A percentile compares a stretch with the other conserved stretches of the same genome.
phyloP scores from a whole-genome alignment of 2,329 filamentous ascomycete genomes.

The Samsoniella hepiali region DNA sequence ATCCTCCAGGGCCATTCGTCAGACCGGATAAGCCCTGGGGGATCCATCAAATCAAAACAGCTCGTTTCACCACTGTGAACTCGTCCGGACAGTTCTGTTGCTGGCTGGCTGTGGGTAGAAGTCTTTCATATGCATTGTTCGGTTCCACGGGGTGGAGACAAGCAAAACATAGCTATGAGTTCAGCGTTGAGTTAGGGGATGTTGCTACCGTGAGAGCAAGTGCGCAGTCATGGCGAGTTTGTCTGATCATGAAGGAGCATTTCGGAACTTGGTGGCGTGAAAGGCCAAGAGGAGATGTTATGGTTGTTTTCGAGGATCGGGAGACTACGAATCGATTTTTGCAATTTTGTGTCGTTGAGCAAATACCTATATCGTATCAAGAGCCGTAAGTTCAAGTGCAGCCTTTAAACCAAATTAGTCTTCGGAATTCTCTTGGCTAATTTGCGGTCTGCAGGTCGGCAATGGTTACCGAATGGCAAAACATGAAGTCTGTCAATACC shows the following conservation, averaged over 20 bases:
- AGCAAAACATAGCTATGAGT: neutral
- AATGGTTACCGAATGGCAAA: constrained; percentile 1
- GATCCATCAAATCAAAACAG: constrained; percentile 4
- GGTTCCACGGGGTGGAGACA: neutral
- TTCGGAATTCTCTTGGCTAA: neutral
- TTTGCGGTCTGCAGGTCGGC: neutral
- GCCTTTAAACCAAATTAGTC: neutral
- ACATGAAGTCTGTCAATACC: neutral
- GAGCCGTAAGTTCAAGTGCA: neutral
- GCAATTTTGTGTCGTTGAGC: neutral
- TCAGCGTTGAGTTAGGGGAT: neutral
- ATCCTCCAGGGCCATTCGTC: neutral
- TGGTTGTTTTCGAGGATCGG: neutral
- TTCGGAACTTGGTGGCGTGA: neutral
- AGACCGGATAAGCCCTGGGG: neutral
- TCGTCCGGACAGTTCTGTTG: neutral
- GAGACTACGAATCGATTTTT: neutral
- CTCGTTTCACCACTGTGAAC: neutral
- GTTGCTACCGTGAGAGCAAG: neutral
- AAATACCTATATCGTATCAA: neutral
- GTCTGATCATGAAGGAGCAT: neutral
- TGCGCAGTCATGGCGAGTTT: neutral
- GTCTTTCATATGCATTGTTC: neutral
- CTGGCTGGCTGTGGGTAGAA: neutral
- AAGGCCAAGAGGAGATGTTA: neutral